A percentile compares a stretch with the other conserved stretches of the same genome.
Conservation (phyloP, 2,329 filamentous ascomycete genomes). For the Xenoacremonium recifei region DNA sequence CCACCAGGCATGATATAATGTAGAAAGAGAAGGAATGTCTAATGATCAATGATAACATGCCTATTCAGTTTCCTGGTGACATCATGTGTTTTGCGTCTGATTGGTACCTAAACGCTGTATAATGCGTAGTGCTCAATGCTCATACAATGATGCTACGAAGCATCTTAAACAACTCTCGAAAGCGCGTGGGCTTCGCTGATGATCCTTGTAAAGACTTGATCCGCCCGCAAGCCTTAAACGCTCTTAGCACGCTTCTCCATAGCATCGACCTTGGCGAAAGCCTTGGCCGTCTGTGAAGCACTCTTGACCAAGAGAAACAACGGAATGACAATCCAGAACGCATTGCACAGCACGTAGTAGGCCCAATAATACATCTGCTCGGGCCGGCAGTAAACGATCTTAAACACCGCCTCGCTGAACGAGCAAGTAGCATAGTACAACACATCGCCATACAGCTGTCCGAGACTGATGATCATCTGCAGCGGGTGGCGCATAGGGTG, state of each 20-base stretch:
- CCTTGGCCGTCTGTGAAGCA: slow-evolving; percentile 20
- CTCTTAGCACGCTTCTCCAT: slow-evolving; percentile 19
- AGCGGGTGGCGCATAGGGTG: slow-evolving; percentile 48
- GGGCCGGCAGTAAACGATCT: slow-evolving; percentile 46
- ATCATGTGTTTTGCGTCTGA: no score
- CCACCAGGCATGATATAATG: not conserved
- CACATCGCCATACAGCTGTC: slow-evolving; percentile 51
- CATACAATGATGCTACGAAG: no score
- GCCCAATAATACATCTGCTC: slow-evolving; percentile 52
- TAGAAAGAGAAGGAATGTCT: no score
- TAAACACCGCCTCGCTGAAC: slow-evolving; percentile 39
- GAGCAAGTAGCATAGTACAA: slow-evolving; percentile 51
- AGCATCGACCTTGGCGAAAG: slow-evolving; percentile 27
- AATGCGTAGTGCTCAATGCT: no score
- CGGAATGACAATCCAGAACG: slow-evolving; percentile 54
- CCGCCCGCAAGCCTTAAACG: no score
- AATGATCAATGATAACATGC: no score
- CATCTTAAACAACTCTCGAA: no score
- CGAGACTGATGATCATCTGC: slow-evolving; percentile 45
- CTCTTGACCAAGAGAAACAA: slow-evolving; percentile 30
- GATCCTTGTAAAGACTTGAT: no score
- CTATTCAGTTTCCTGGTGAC: no score
- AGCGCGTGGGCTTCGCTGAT: no score
- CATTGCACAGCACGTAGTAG: slow-evolving; percentile 52
- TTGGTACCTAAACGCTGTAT: no score